phyloP scores from a whole-genome alignment of 2,329 filamentous ascomycete species.

The Calonectria leucothoes region DNA sequence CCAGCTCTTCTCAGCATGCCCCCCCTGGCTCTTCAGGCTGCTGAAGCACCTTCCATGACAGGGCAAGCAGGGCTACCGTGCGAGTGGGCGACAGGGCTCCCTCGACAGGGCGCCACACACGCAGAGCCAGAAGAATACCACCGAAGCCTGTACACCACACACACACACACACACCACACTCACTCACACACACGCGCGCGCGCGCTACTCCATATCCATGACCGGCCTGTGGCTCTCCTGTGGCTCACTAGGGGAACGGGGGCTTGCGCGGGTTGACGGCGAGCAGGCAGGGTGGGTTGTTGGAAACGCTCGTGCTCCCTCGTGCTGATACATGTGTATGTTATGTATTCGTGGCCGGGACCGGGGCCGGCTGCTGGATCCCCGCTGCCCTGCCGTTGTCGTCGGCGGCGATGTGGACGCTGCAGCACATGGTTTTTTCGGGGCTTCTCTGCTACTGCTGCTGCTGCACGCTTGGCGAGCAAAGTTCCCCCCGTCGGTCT shows the following conservation, averaged over 20 bases:
- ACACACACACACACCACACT: background rate
- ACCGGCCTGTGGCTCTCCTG: conserved; percentile 17
- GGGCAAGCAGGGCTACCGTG: conserved; percentile 44
- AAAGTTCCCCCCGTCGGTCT: conserved; percentile 3
- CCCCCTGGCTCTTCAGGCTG: conserved; percentile 21
- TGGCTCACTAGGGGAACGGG: conserved; percentile 14
- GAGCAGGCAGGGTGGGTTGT: conserved; percentile 7
- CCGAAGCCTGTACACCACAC: background rate
- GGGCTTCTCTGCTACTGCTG: background rate
- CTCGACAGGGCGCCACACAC: conserved; percentile 30
- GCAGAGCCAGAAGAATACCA: conserved; percentile 4
- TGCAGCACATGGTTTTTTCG: background rate
- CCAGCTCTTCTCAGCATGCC: conserved; percentile 15
- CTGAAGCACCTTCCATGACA: conserved; percentile 44
- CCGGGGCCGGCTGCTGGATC: conserved; percentile 41
- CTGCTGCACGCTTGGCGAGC: background rate
- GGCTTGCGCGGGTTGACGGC: conserved; percentile 8
- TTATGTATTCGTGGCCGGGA: conserved; percentile 35
- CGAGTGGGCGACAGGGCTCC: conserved; percentile 38
- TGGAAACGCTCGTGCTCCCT: conserved; percentile 12
- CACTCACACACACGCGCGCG: background rate
- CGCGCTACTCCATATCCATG: conserved; percentile 10
- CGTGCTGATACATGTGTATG: background rate
- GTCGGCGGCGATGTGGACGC: conserved; percentile 19
- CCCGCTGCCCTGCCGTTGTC: conserved; percentile 38